A percentile compares a stretch with the other conserved stretches of the same genome.
Conservation (phyloP, 1,284 basidiomycete species). For the Meripilus lineatus region DNA sequence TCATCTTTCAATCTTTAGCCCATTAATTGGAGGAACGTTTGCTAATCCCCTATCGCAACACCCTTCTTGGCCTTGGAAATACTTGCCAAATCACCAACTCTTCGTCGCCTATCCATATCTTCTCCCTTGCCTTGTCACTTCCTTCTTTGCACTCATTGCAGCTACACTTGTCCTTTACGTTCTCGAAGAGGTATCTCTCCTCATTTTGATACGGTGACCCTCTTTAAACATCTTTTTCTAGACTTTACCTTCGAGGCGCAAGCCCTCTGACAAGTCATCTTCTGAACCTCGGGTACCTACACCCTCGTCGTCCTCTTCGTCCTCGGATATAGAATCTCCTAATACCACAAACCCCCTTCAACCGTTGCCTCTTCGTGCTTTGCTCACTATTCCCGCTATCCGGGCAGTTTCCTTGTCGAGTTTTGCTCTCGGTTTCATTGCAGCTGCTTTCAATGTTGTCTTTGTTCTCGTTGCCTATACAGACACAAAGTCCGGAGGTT, state of each 20-base stretch:
- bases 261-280: neutral
- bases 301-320: slow-evolving; percentile 3
- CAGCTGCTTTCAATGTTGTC: slow-evolving; percentile 54
- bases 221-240: slow-evolving; percentile 14
- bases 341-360: no score
- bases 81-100: slow-evolving; percentile 21
- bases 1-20: slow-evolving; percentile 31
- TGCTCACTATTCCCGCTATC: slow-evolving; percentile 50
- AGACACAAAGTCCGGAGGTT: slow-evolving; percentile 49
- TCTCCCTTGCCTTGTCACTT: slow-evolving; percentile 48
- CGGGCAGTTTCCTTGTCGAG: slow-evolving; percentile 50
- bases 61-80: neutral
- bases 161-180: slow-evolving; percentile 38
- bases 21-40: slow-evolving; percentile 57
- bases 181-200: slow-evolving; percentile 47
- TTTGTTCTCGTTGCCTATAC: slow-evolving; percentile 67
- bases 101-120: slow-evolving; percentile 52
- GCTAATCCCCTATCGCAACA: slow-evolving; percentile 45
- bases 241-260: slow-evolving; percentile 35
- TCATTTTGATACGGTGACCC: no score
- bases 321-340: slow-evolving; percentile 3
- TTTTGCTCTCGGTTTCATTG: slow-evolving; percentile 50
- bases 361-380: slow-evolving; percentile 22
- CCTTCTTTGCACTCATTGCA: slow-evolving; percentile 23
- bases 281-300: slow-evolving; percentile 8